These are phyloP conservation scores for Isatis tinctoria DNA, from an alignment of 345 rosid species.

Conservation along the genomic window DNA sequence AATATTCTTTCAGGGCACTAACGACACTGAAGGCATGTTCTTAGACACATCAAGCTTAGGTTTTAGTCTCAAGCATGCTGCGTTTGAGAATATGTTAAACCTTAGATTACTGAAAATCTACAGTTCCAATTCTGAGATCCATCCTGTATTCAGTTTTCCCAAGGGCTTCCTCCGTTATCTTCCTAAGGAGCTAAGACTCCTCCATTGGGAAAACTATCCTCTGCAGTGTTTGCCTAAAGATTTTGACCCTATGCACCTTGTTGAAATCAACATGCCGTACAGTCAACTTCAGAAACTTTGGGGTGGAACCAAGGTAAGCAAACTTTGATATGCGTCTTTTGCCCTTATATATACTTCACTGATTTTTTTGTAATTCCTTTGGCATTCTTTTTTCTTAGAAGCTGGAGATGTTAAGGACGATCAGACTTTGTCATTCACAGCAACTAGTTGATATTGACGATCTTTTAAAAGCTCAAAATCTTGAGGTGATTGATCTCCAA, in stretches of 20 bases:
- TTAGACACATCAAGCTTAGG: background rate
- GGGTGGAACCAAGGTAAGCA: slow-evolving; percentile 20
- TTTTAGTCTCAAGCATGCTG: background rate
- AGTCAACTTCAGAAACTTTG: slow-evolving; percentile 22
- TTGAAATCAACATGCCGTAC: slow-evolving; percentile 3
- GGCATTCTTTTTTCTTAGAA: background rate
- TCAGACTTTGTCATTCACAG: slow-evolving; percentile 12
- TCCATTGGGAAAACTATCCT: slow-evolving; percentile 24
- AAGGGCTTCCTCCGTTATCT: background rate
- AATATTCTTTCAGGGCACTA: slow-evolving; percentile 7
- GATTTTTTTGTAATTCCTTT: background rate
- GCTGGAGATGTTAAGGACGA: background rate
- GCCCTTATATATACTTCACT: background rate
- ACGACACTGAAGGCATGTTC: slow-evolving; percentile 13
- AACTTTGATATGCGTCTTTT: background rate
- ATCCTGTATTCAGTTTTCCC: background rate
- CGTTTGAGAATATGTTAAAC: slow-evolving; percentile 9
- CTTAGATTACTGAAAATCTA: slow-evolving; percentile 19
- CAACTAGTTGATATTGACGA: background rate
- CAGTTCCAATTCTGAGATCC: background rate
- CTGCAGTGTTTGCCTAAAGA: background rate
- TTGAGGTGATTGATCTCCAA: slow-evolving; percentile 7
- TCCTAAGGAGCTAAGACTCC: slow-evolving; percentile 20
- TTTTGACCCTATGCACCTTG: slow-evolving; percentile 4
- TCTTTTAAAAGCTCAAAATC: background rate